These are phyloP conservation scores for Syncephalastrum sp. DNA, from an alignment of 371 early-diverging fungal genomes.

Conservation along the genomic window DNA sequence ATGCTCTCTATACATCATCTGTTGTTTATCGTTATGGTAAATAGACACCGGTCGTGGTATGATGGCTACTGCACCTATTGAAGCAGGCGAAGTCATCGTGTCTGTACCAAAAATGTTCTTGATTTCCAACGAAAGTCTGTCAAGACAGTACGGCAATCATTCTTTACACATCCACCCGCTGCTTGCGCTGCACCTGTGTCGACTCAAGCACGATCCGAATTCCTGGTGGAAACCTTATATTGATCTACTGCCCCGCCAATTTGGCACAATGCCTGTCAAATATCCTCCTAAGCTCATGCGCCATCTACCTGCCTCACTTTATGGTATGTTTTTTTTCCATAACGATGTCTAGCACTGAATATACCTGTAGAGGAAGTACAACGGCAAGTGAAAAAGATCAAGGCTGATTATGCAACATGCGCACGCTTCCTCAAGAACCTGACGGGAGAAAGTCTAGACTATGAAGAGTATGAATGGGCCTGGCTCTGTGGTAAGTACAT, in stretches of 20 bases:
- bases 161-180: slow-evolving; percentile 50
- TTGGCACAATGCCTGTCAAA: slow-evolving; percentile 61
- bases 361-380: slow-evolving; percentile 33
- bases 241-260: slow-evolving; percentile 53
- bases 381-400: slow-evolving; percentile 49
- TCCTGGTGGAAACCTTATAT: slow-evolving; percentile 58
- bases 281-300: slow-evolving; percentile 37
- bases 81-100: slow-evolving; percentile 59
- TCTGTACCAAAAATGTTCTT: slow-evolving; percentile 54
- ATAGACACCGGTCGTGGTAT: slow-evolving; percentile 64
- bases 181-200: slow-evolving; percentile 49
- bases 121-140: slow-evolving; percentile 43
- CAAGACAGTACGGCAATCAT: slow-evolving; percentile 32
- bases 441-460: slow-evolving; percentile 17
- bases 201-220: slow-evolving; percentile 38
- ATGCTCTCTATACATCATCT: neutral
- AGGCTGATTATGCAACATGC: slow-evolving; percentile 40
- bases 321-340: slow-evolving; percentile 20
- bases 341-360: neutral
- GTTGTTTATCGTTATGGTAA: slow-evolving; percentile 3
- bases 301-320: slow-evolving; percentile 42
- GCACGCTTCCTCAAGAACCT: slow-evolving; percentile 35
- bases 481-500: slow-evolving; percentile 57
- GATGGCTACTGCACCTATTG: slow-evolving; percentile 63
- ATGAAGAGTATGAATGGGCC: slow-evolving; percentile 57